Conservation (phyloP, 139 green algal genomes). For the Parachlorella kessleri region DNA sequence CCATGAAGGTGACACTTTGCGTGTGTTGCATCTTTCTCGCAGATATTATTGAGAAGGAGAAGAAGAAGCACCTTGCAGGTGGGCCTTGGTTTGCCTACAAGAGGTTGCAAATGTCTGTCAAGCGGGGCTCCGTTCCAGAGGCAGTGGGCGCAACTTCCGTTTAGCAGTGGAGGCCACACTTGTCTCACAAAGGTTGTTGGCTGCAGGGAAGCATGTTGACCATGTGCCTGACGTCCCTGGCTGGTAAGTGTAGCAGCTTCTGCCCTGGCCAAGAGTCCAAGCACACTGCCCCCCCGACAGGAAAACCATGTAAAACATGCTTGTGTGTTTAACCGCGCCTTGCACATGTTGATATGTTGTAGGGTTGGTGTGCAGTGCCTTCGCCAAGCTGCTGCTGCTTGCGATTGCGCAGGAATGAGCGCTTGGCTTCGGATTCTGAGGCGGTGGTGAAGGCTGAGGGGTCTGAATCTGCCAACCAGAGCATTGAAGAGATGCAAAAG, state of each 20-base stretch:
- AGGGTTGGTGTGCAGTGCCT: too few species aligned
- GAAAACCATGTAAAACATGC: too few species aligned
- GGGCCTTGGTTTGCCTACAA: not conserved
- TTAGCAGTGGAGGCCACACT: not conserved
- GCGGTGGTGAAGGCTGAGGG: slow-evolving; percentile 21
- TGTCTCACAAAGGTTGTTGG: too few species aligned
- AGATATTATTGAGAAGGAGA: slow-evolving; percentile 4
- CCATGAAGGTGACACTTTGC: too few species aligned
- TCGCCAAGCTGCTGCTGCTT: too few species aligned
- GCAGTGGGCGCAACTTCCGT: not conserved
- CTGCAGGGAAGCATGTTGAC: not conserved
- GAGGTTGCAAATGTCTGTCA: too few species aligned
- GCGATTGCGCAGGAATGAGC: slow-evolving; percentile 15
- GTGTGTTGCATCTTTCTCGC: not conserved
- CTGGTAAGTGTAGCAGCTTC: too few species aligned
- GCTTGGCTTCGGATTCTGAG: slow-evolving; percentile 17
- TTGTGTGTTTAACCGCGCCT: too few species aligned
- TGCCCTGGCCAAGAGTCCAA: too few species aligned
- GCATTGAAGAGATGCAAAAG: not conserved
- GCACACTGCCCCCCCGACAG: too few species aligned
- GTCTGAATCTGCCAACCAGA: not conserved
- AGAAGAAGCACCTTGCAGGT: not conserved
- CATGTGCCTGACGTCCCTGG: not conserved
- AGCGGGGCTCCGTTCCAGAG: not conserved
- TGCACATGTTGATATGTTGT: too few species aligned